Evolutionary conservation across 768 basidiomycete species (phyloP).

Genomic region (Galerina sulciceps): DNA sequence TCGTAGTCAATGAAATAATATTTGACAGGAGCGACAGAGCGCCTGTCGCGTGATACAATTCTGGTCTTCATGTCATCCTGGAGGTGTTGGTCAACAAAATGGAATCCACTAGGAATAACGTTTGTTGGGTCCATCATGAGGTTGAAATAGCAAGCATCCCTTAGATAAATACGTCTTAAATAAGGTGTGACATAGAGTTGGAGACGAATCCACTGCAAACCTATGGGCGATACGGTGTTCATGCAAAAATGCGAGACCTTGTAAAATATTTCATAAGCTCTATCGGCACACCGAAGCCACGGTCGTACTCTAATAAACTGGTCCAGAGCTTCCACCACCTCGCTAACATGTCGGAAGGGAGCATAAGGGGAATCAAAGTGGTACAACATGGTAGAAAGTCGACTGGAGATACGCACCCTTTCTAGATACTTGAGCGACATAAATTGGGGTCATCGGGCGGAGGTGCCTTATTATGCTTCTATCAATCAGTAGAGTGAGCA

Average conservation of each 20-base stretch:
- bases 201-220: too few species aligned
- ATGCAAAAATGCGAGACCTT: slow-evolving; percentile 21
- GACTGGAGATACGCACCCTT: too few species aligned
- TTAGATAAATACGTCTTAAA: slow-evolving; percentile 1
- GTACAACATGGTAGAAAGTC: slow-evolving; percentile 20
- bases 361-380: slow-evolving; percentile 23
- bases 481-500: too few species aligned
- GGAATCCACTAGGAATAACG: slow-evolving; percentile 19
- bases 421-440: too few species aligned
- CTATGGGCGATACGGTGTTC: slow-evolving; percentile 22
- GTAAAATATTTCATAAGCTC: too few species aligned
- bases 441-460: too few species aligned
- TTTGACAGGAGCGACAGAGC: slow-evolving; percentile 24
- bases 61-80: not conserved
- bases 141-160: slow-evolving; percentile 20
- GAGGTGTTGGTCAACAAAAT: not conserved
- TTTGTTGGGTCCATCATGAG: slow-evolving; percentile 23
- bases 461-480: too few species aligned
- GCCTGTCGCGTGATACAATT: slow-evolving; percentile 15
- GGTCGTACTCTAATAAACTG: slow-evolving; percentile 23
- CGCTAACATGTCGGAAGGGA: slow-evolving; percentile 21
- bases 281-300: too few species aligned
- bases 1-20: slow-evolving; percentile 35
- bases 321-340: slow-evolving; percentile 22
- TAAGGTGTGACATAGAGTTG: too few species aligned